Percentiles rank a stretch among this genome's conserved stretches.
Conservation (phyloP, 2,329 filamentous ascomycete species). For the Venturiaceae sp. region DNA sequence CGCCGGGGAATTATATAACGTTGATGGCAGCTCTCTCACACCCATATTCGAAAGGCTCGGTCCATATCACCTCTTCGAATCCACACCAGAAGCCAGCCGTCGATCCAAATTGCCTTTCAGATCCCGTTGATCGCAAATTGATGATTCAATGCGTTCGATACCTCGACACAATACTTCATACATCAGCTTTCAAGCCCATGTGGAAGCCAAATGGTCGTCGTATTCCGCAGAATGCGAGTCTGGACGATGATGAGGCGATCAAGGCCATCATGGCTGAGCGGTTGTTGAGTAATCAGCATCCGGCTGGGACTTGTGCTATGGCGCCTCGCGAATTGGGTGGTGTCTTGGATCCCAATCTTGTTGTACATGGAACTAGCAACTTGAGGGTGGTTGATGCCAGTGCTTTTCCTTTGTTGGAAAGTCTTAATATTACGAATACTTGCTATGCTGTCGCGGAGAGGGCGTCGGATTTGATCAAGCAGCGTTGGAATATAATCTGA, state of each 20-base stretch:
- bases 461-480: neutral
- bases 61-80: conserved; percentile 16
- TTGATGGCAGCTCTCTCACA: conserved; percentile 13
- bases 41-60: conserved; percentile 22
- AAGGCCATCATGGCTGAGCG: neutral
- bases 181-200: too few species aligned
- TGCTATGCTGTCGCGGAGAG: neutral
- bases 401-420: conserved; percentile 13
- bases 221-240: too few species aligned
- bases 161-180: too few species aligned
- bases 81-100: neutral
- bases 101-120: conserved; percentile 3
- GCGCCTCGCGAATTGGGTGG: conserved; percentile 17
- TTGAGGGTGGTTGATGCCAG: conserved; percentile 29
- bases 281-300: conserved; percentile 14
- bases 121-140: too few species aligned
- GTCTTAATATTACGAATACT: neutral
- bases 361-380: conserved; percentile 23
- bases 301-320: conserved; percentile 20
- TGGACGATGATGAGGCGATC: neutral
- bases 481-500: too few species aligned
- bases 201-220: too few species aligned
- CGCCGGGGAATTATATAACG: neutral
- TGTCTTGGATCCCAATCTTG: neutral
- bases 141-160: too few species aligned